Percentiles rank a stretch among this genome's conserved stretches.
These are phyloP conservation scores for Corynascus novoguineensis DNA, from an alignment of 495 filamentous ascomycete genomes.

Conservation along the genomic window DNA sequence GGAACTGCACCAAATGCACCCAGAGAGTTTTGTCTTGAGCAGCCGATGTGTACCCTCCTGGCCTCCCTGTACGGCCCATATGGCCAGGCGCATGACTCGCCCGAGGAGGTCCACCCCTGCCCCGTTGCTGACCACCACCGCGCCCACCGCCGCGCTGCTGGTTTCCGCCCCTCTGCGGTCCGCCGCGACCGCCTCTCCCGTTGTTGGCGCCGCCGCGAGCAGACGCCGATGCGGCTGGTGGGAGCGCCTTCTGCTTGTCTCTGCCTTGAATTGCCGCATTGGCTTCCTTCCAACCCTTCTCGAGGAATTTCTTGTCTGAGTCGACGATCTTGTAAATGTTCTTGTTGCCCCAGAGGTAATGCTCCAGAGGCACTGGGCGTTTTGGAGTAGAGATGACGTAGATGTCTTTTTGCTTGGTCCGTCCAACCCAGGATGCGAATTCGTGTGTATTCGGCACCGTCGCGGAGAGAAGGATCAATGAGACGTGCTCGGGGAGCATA, in stretches of 20 bases:
- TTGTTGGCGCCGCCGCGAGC: slow-evolving; percentile 44
- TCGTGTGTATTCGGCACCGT: slow-evolving; percentile 97
- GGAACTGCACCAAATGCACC: slow-evolving; percentile 88
- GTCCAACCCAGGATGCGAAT: slow-evolving; percentile 96
- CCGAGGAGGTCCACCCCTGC: slow-evolving; percentile 53
- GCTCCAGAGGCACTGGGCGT: slow-evolving; percentile 88
- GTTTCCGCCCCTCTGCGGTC: slow-evolving; percentile 51
- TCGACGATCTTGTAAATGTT: slow-evolving; percentile 92
- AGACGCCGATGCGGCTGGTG: slow-evolving; percentile 35
- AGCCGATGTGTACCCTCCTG: slow-evolving; percentile 73
- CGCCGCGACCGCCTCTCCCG: slow-evolving; percentile 48
- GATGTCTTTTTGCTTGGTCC: slow-evolving; percentile 97
- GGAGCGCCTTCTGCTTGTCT: slow-evolving; percentile 64
- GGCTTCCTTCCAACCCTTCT: slow-evolving; percentile 90
- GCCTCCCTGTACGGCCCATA: slow-evolving; percentile 80
- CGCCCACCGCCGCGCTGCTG: slow-evolving; percentile 51
- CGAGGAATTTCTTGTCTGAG: slow-evolving; percentile 80
- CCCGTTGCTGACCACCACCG: slow-evolving; percentile 52
- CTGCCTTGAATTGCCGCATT: slow-evolving; percentile 75
- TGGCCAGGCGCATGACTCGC: slow-evolving; percentile 63
- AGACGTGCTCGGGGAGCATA: slow-evolving; percentile 96
- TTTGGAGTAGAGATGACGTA: slow-evolving; percentile 98
- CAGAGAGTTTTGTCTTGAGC: slow-evolving; percentile 95
- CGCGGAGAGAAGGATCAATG: slow-evolving; percentile 88
- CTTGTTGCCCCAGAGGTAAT: slow-evolving; percentile 92